Evolutionary conservation across 257 asterid species (phyloP).

Genomic region (Echites panduratus): DNA sequence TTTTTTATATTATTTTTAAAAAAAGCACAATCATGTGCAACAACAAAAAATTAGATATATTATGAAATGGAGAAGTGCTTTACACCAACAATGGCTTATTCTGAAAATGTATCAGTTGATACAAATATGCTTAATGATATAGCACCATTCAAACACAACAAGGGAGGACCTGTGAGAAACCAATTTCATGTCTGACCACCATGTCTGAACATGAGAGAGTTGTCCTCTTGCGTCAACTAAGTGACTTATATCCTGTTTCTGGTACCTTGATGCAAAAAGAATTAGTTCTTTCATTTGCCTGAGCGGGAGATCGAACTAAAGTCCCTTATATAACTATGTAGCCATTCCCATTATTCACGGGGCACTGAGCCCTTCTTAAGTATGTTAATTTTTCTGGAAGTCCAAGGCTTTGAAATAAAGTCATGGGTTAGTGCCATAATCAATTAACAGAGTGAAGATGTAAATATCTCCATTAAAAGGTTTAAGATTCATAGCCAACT

Average conservation of each 20-base stretch:
- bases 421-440: neutral
- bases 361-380: neutral
- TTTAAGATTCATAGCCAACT: neutral
- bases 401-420: neutral
- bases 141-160: neutral
- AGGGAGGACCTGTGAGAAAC: neutral
- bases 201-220: neutral
- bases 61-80: too few relatives aligned
- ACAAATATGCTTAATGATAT: neutral
- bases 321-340: too few relatives aligned
- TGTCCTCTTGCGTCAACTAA: neutral
- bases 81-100: neutral
- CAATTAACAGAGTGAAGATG: neutral
- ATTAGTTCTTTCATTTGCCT: neutral
- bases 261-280: neutral
- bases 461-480: too few relatives aligned
- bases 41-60: too few relatives aligned
- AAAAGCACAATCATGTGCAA: too few relatives aligned
- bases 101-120: neutral
- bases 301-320: neutral
- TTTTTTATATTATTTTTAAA: too few relatives aligned
- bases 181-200: neutral
- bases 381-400: neutral
- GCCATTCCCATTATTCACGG: neutral
- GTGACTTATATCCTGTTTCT: neutral